These are phyloP conservation scores for Helicocarpus griseus DNA, from an alignment of 2,329 filamentous ascomycete species.

Conservation along the genomic window DNA sequence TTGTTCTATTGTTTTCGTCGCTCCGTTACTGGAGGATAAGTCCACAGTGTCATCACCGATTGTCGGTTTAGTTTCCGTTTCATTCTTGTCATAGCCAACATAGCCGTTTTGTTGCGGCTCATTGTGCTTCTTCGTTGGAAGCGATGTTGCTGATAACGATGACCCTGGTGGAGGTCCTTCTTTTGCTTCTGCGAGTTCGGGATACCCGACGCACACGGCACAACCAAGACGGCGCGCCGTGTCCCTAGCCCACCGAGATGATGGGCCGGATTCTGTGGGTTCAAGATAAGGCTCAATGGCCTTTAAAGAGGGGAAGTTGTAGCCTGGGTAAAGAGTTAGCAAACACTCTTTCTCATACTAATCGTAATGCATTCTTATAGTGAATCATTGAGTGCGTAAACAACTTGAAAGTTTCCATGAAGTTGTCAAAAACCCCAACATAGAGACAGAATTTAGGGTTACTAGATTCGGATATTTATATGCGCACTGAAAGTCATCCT, in stretches of 20 bases:
- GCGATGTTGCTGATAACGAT: conserved; percentile 13
- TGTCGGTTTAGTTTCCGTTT: not conserved
- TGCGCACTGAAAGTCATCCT: no score
- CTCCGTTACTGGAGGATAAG: no score
- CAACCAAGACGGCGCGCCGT: conserved; percentile 47
- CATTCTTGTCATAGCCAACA: not conserved
- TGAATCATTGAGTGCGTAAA: no score
- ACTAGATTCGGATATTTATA: no score
- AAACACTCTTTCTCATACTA: not conserved
- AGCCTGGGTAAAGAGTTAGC: conserved; percentile 34
- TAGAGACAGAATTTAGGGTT: no score
- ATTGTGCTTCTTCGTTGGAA: conserved; percentile 6
- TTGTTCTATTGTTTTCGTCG: not conserved
- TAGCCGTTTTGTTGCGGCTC: not conserved
- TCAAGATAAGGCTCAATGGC: conserved; percentile 52
- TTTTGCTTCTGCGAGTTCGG: conserved; percentile 35
- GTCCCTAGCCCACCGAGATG: conserved; percentile 48
- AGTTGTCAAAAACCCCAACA: no score
- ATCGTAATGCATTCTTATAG: no score
- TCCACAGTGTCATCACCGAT: no score
- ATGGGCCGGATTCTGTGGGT: conserved; percentile 44
- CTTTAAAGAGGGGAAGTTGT: conserved; percentile 51
- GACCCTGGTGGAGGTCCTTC: no score
- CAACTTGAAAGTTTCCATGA: no score
- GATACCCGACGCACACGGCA: conserved; percentile 56